phyloP scores from a whole-genome alignment of 805 yeast species.

The Torulaspora delbrueckii region DNA sequence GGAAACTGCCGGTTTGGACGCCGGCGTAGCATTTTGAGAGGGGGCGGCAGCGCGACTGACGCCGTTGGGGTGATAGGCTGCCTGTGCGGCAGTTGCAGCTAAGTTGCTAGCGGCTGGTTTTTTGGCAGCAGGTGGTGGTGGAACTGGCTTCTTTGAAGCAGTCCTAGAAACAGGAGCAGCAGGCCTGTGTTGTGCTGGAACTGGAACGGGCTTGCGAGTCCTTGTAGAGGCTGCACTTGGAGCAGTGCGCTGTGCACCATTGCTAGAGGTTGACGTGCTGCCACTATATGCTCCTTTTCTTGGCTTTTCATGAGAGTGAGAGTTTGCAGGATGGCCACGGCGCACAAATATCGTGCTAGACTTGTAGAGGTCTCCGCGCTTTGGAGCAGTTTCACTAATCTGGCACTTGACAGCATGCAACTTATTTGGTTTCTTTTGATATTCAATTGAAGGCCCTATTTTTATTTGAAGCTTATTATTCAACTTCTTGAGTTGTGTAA shows the following conservation, averaged over 20 bases:
- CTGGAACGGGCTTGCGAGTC: conserved; percentile 19
- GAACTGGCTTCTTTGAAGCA: conserved; percentile 33
- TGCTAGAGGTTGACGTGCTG: background rate
- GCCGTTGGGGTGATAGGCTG: conserved; percentile 34
- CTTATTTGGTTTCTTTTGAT: conserved; percentile 88
- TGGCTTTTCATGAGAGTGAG: conserved; percentile 72
- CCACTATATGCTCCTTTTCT: conserved; percentile 33
- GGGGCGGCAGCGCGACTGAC: conserved; percentile 12
- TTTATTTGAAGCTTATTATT: conserved; percentile 55
- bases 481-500: conserved; percentile 63
- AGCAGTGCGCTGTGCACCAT: background rate
- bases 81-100: conserved; percentile 41
- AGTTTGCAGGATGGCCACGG: conserved; percentile 69
- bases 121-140: conserved; percentile 34
- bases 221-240: conserved; percentile 27
- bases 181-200: conserved; percentile 26
- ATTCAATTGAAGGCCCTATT: conserved; percentile 67
- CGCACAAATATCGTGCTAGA: conserved; percentile 81
- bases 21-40: conserved; percentile 13
- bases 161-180: conserved; percentile 28
- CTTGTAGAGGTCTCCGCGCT: conserved; percentile 69
- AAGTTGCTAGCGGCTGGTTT: conserved; percentile 22
- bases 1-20: background rate
- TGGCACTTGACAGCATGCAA: conserved; percentile 67
- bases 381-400: conserved; percentile 58